Base-by-base conservation (phyloP, 1,284 basidiomycete species). In the Puccinia horiana region DNA sequence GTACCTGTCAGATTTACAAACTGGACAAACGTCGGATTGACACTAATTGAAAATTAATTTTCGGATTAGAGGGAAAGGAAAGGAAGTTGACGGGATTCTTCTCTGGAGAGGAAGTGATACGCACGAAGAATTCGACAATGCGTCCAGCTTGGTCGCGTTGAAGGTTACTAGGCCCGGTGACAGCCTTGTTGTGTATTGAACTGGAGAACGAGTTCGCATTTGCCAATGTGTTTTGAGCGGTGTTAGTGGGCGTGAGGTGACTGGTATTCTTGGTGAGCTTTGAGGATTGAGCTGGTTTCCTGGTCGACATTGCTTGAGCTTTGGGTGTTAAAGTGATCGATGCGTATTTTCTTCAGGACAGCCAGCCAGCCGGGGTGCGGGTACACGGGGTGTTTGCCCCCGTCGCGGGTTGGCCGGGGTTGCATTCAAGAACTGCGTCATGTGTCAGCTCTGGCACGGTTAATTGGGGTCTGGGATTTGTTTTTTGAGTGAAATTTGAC, bases 1-100 rank as follows among this genome's bases (percentile, higher is more conserved):
- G 87, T 97, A 98, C 82, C 97, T 89, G 86, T 99, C 97, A 52
- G 94, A 96, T 88, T 95, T 95, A 90, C 97, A 99, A 11, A 98
- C 92, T 0, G 97, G 96, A 88, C 97, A 99, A 86, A 94, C 92
- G 88, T 99, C 97, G 82, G 94, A 92, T 89, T 93, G 93, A 49
- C 93, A 93, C 94, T 95, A 83, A 82, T 42, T 42, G 32, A 61
- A 77, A 47, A 77, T 32, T 29, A 75, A 61, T 61, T 11, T 32
- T 42, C 18, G 42, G 29, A 56, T 40, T 58, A 75, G 49, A 75
- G 37, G 29, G 52, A 75, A 29, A 23, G 52, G 29, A 52, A 73
- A 49, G 40, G 26, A 73, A 6, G 18, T 52, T 5, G 3, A 54
- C 11, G 12, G 2, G n/a, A 49, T 49, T 5, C 16, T 42, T 23